phyloP scores from a whole-genome alignment of 768 basidiomycete species.

The Pleurotus citrinopileatus region DNA sequence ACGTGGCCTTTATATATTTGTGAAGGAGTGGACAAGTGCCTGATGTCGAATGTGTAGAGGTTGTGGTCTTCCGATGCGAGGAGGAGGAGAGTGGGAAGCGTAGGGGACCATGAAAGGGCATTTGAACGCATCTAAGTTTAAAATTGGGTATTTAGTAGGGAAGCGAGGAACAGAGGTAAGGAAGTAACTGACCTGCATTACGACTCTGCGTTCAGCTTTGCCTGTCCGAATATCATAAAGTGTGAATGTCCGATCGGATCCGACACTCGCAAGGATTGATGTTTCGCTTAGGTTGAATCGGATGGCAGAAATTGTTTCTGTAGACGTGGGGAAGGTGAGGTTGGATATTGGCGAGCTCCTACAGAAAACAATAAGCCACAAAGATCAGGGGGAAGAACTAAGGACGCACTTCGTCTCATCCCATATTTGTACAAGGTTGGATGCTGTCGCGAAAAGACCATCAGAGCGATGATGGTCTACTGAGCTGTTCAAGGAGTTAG shows the following conservation, averaged over 20 bases:
- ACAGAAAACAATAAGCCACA: slow-evolving; percentile 10
- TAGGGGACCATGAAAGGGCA: slow-evolving; percentile 92
- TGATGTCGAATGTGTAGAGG: slow-evolving; percentile 95
- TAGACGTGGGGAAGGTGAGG: slow-evolving; percentile 80
- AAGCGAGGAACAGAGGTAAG: neutral
- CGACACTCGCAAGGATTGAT: slow-evolving; percentile 91
- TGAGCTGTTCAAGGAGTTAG: slow-evolving; percentile 50
- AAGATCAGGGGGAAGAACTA: neutral
- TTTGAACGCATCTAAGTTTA: slow-evolving; percentile 76
- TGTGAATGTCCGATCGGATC: slow-evolving; percentile 93
- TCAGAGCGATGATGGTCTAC: slow-evolving; percentile 93
- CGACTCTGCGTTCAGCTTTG: slow-evolving; percentile 86
- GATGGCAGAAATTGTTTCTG: slow-evolving; percentile 85
- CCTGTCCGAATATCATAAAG: slow-evolving; percentile 96
- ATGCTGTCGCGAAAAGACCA: slow-evolving; percentile 91
- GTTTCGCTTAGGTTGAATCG: slow-evolving; percentile 94
- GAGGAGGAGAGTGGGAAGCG: slow-evolving; percentile 86
- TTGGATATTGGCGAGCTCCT: slow-evolving; percentile 87
- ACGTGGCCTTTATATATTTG: slow-evolving; percentile 98
- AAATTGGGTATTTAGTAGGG: neutral
- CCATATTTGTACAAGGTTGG: slow-evolving; percentile 94
- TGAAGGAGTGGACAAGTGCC: slow-evolving; percentile 75
- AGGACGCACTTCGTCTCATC: slow-evolving; percentile 87
- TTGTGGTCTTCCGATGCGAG: slow-evolving; percentile 99
- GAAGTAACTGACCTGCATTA: slow-evolving; percentile 75